Base-by-base conservation (phyloP, 306 rosid species). In the Rosa persica region DNA sequence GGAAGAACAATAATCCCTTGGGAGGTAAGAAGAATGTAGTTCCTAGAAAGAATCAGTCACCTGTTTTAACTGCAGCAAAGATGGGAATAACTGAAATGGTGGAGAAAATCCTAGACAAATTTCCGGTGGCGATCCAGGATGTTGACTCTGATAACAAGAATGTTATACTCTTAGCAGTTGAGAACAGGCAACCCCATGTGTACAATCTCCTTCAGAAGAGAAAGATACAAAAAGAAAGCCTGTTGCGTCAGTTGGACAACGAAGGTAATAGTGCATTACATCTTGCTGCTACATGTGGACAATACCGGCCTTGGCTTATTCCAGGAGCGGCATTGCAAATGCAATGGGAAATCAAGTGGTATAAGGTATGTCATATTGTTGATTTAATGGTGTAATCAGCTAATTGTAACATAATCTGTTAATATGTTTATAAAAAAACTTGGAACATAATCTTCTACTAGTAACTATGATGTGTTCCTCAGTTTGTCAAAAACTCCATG, bases 311-410 rank as follows among this genome's bases (percentile, higher is more conserved):
- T 16, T 89, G 93, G 90, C 89, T 75, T 49, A 80, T 88, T 72
- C 83, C 93, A 0, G 93, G 92, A 0, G 88, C 84, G 2, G 93
- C 91, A 0, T 65, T 90, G 65, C 92, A 88, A 80, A 87, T 90
- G 91, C 88, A 90, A 61, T 86, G 92, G 89, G 94, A 90, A 85
- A 75, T 85, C 67, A 90, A 85, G 76, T 89, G 96, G 96, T 87
- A 80, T 67, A 47, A 81, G 85, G 96, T 90, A 75, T 19, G 66
- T 8, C 8, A 8, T 34, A 44, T 43, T 2, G 19, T 65, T 65
- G 25, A 12, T 43, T 12, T 61, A 17, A 23, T 12, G 13, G 15
- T 46, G 10, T 7, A 20, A 5, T 36, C 23, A 65, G 70, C 23
- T 34, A 2, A 1, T 10, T 27, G 67, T 22, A 17, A 30, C 68